These are phyloP conservation scores for Claviceps arundinis DNA, from an alignment of 2,329 filamentous ascomycete genomes.

Conservation along the genomic window DNA sequence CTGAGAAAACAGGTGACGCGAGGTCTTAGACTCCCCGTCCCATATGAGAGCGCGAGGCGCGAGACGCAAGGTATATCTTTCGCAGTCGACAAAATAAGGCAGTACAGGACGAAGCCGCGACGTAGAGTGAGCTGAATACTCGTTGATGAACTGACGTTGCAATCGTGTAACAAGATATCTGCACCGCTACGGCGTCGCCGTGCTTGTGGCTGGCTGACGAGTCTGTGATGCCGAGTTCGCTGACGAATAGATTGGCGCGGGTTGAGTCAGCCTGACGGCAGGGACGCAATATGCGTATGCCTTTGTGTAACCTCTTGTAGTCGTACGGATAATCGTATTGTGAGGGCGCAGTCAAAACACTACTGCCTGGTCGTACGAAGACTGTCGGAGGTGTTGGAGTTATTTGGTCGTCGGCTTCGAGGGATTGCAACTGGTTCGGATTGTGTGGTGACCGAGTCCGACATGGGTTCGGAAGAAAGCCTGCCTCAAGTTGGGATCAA, in stretches of 20 bases:
- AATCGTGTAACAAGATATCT: neutral
- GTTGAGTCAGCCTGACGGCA: constrained; percentile 2
- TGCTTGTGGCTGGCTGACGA: constrained; percentile 6
- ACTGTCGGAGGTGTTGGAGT: neutral
- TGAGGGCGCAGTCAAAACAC: neutral
- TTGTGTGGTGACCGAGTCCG: neutral
- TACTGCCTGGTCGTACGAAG: neutral
- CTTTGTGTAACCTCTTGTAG: neutral
- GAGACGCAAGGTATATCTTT: neutral
- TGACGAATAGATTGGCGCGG: constrained; percentile 1
- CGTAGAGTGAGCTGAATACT: neutral
- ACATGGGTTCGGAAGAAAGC: neutral
- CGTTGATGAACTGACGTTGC: neutral
- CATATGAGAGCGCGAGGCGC: neutral
- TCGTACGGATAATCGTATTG: neutral
- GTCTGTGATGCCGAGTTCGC: neutral
- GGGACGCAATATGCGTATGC: neutral
- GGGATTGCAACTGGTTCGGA: neutral
- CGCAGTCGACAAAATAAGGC: neutral
- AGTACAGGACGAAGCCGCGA: neutral
- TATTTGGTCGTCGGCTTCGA: neutral
- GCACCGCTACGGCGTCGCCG: neutral
- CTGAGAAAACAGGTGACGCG: neutral
- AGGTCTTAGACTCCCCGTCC: constrained; percentile 2
- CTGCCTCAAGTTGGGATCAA: neutral